Percentiles rank a stretch among this genome's conserved stretches.
These are phyloP conservation scores for Purpureocillium takamizusanense DNA, from an alignment of 2,329 filamentous ascomycete genomes.

Conservation along the genomic window DNA sequence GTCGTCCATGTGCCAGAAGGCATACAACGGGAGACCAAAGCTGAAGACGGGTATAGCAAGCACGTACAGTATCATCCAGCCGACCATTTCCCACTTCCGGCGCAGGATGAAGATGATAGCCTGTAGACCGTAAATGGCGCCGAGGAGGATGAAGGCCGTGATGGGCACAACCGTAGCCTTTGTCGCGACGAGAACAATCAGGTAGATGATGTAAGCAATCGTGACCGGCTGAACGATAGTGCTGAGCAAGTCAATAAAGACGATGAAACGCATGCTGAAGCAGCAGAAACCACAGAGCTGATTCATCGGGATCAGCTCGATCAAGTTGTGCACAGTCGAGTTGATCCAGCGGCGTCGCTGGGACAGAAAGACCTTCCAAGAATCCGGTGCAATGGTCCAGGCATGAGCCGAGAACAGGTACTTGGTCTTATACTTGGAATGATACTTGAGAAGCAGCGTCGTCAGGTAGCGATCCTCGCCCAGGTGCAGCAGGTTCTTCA, in stretches of 20 bases:
- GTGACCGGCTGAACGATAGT: conserved; percentile 90
- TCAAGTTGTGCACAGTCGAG: conserved; percentile 94
- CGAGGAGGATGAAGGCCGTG: conserved; percentile 83
- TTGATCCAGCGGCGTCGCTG: conserved; percentile 99
- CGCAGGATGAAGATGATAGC: conserved; percentile 94
- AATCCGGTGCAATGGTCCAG: conserved; percentile 95
- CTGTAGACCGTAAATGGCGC: conserved; percentile 94
- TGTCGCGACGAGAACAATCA: conserved; percentile 64
- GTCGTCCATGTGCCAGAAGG: conserved; percentile 99
- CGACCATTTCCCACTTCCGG: conserved; percentile 99
- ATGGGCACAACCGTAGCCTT: conserved; percentile 62
- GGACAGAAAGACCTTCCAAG: conserved; percentile 89
- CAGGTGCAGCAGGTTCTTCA: conserved; percentile 95
- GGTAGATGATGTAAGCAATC: conserved; percentile 79
- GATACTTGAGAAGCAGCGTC: conserved; percentile 84
- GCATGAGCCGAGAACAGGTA: conserved; percentile 88
- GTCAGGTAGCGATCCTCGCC: conserved; percentile 98
- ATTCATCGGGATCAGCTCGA: conserved; percentile 85
- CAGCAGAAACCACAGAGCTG: conserved; percentile 99
- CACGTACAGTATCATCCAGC: conserved; percentile 97
- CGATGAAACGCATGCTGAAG: conserved; percentile 98
- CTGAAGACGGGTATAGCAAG: conserved; percentile 86
- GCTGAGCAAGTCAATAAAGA: conserved; percentile 87
- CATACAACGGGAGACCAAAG: conserved; percentile 80
- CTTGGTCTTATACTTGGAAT: conserved; percentile 95